Evolutionary conservation across 805 yeast genomes (phyloP).

Genomic region (Candida mattraensis): DNA sequence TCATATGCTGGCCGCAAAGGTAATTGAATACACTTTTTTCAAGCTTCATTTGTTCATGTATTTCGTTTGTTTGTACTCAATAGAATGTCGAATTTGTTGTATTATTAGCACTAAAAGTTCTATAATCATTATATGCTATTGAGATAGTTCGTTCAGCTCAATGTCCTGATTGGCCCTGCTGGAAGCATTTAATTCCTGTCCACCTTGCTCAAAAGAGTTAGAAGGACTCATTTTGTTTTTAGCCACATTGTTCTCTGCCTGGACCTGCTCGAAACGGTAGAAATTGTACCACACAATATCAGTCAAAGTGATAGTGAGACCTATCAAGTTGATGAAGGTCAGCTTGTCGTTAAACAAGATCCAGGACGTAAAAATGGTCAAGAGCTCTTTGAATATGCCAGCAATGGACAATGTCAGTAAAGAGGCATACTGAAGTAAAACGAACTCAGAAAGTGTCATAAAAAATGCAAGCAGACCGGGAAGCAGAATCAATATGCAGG

Average conservation of each 20-base stretch:
- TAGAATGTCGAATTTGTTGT: too few species aligned
- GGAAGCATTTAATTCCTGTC: neutral
- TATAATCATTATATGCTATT: slow-evolving; percentile 3
- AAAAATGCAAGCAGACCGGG: slow-evolving; percentile 89
- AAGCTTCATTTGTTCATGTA: too few species aligned
- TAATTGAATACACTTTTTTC: too few species aligned
- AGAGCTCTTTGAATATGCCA: slow-evolving; percentile 88
- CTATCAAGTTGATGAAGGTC: slow-evolving; percentile 65
- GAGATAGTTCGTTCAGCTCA: slow-evolving; percentile 16
- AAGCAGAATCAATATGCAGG: slow-evolving; percentile 58
- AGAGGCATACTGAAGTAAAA: slow-evolving; percentile 75
- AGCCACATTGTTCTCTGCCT: slow-evolving; percentile 4
- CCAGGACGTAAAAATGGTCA: slow-evolving; percentile 72
- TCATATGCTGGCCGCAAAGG: slow-evolving; percentile 11
- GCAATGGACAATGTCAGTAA: slow-evolving; percentile 86
- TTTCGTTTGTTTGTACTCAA: too few species aligned
- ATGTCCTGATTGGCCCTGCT: slow-evolving; percentile 11
- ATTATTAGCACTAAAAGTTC: too few species aligned
- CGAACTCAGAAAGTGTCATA: slow-evolving; percentile 87
- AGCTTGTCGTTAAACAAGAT: slow-evolving; percentile 74
- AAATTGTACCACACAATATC: slow-evolving; percentile 86
- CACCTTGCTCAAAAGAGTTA: slow-evolving; percentile 8
- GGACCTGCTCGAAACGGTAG: slow-evolving; percentile 46
- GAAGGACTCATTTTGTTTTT: slow-evolving; percentile 14
- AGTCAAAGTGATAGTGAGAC: slow-evolving; percentile 68